A percentile compares a stretch with the other conserved stretches of the same genome.
Conservation (phyloP, 2,329 filamentous ascomycete species). For the Pseudovirgaria hyperparasitica region DNA sequence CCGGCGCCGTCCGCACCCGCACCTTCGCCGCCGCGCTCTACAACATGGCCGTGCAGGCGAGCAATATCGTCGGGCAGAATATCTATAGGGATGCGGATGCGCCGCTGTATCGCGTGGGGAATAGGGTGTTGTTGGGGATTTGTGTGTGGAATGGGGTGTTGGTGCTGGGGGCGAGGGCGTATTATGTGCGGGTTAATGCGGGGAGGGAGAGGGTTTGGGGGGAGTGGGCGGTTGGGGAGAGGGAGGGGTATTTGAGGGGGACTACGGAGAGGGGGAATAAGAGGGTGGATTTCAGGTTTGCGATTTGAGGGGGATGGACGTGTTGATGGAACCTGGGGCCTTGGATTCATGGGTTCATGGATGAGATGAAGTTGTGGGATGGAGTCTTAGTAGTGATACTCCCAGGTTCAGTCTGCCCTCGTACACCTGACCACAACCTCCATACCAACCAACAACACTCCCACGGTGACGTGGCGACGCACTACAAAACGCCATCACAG, state of each 20-base stretch:
- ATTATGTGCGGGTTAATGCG: constrained; percentile 42
- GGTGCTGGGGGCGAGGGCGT: constrained; percentile 39
- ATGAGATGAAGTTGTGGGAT: too few species aligned
- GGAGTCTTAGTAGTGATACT: too few species aligned
- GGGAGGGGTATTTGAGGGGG: constrained; percentile 31
- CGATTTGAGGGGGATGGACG: constrained; percentile 17
- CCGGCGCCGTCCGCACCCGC: constrained; percentile 29
- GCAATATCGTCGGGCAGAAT: constrained; percentile 19
- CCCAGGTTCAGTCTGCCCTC: too few species aligned
- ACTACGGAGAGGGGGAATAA: constrained; percentile 24
- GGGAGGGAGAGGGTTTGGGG: too few species aligned
- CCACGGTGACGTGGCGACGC: too few species aligned
- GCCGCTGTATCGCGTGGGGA: constrained; percentile 38
- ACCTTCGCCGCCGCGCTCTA: constrained; percentile 31
- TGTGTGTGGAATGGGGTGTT: constrained; percentile 36
- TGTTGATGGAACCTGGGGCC: too few species aligned
- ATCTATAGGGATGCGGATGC: constrained; percentile 45
- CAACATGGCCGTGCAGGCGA: constrained; percentile 26
- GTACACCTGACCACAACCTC: too few species aligned
- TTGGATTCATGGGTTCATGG: too few species aligned
- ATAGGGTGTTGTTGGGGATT: constrained; percentile 40
- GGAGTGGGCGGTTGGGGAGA: constrained; percentile 25
- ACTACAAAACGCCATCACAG: too few species aligned
- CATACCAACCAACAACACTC: too few species aligned
- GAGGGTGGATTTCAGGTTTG: constrained; percentile 23